phyloP scores from a whole-genome alignment of 2,329 filamentous ascomycete genomes.

The Aspergillus sergii region DNA sequence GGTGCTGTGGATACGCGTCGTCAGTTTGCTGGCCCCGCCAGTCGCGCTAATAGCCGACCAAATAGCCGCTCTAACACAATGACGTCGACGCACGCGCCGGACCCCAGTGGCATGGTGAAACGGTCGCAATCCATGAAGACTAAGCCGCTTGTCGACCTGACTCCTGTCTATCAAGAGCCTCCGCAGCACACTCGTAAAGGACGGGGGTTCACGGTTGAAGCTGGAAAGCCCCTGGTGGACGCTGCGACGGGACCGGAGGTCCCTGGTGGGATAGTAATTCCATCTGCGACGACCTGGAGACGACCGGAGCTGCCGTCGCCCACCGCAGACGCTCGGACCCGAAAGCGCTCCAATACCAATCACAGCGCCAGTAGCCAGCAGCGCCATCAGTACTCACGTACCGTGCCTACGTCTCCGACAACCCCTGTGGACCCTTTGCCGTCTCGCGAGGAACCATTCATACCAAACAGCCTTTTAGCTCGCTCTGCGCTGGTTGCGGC shows the following conservation, averaged over 20 bases:
- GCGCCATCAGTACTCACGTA: conserved; percentile 10
- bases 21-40: not conserved
- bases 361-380: conserved; percentile 30
- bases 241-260: conserved; percentile 44
- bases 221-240: conserved; percentile 43
- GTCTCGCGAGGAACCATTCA: conserved; percentile 30
- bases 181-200: conserved; percentile 48
- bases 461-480: conserved; percentile 41
- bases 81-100: conserved; percentile 28
- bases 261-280: conserved; percentile 37
- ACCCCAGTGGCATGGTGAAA: conserved; percentile 36
- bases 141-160: conserved; percentile 70
- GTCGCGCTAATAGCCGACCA: conserved; percentile 13
- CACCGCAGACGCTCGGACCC: conserved; percentile 18
- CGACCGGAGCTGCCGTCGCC: conserved; percentile 27
- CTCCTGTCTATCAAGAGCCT: conserved; percentile 64
- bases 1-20: conserved; percentile 50
- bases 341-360: conserved; percentile 39
- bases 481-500: conserved; percentile 24
- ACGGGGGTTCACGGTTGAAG: conserved; percentile 47
- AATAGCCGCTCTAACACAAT: conserved; percentile 39
- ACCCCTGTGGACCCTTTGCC: conserved; percentile 13
- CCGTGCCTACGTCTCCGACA: conserved; percentile 14
- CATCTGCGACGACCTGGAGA: conserved; percentile 44
- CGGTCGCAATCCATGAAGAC: conserved; percentile 52